A percentile compares a stretch with the other conserved stretches of the same genome.
These are phyloP conservation scores for Ceratocystis destructans DNA, from an alignment of 2,329 filamentous ascomycete species.

Conservation along the genomic window DNA sequence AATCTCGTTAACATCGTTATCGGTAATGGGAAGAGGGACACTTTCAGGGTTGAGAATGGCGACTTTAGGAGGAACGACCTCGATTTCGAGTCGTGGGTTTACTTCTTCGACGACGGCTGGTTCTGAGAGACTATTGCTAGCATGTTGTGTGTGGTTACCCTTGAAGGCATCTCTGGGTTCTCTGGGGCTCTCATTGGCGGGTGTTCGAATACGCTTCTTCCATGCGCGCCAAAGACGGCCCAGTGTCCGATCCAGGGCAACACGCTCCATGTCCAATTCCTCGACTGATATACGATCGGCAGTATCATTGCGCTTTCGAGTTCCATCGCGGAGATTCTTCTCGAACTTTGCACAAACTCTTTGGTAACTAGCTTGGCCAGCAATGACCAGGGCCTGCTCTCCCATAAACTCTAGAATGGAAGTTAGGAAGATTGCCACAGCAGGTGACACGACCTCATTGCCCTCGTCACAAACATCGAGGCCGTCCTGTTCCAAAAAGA, in stretches of 20 bases:
- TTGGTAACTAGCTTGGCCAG: constrained; percentile 68
- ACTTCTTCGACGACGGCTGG: constrained; percentile 16
- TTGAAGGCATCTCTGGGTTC: constrained; percentile 34
- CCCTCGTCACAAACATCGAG: constrained; percentile 47
- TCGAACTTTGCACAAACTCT: constrained; percentile 47
- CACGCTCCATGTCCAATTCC: constrained; percentile 81
- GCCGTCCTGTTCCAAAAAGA: constrained; percentile 68
- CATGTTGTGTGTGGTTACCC: constrained; percentile 10
- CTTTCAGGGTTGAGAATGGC: constrained; percentile 28
- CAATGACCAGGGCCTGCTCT: constrained; percentile 77
- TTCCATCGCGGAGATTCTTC: constrained; percentile 43
- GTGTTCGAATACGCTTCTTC: constrained; percentile 68
- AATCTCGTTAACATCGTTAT: constrained; percentile 64
- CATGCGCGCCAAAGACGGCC: constrained; percentile 88
- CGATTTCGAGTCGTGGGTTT: constrained; percentile 21
- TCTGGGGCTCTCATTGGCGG: constrained; percentile 34
- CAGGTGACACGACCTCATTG: constrained; percentile 65
- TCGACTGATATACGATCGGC: constrained; percentile 66
- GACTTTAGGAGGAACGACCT: constrained; percentile 28
- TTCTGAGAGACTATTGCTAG: background rate
- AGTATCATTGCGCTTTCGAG: constrained; percentile 33
- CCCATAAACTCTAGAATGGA: constrained; percentile 89
- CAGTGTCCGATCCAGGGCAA: constrained; percentile 77
- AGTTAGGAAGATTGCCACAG: constrained; percentile 89
- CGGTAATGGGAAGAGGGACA: constrained; percentile 54